Base-by-base conservation (phyloP, 2,329 filamentous ascomycete genomes). In the Pestalotiopsis fici region DNA sequence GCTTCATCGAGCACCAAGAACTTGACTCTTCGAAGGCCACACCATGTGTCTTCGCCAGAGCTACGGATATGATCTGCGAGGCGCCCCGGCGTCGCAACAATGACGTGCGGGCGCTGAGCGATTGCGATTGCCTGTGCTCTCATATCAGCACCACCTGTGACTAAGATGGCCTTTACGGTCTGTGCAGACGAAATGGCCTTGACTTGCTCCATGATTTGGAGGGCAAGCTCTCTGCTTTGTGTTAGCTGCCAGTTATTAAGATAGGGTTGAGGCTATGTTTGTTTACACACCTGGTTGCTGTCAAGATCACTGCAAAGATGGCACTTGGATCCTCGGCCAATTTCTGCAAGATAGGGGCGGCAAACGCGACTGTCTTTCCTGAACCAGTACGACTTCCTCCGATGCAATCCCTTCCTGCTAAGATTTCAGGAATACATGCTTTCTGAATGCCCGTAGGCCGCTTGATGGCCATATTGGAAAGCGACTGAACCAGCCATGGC, bases 131-230 rank as follows among this genome's bases (percentile, higher is more conserved):
- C 95, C 81, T 99, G 96, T 15, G 90, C 83, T 62, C 94, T 89
- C 93, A 98, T 98, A 77, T 99, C 95, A 35, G 92, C 89, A 47
- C 96, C 96, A 63, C 96, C 96, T 1, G 94, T 98, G 55, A 99
- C 87, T n/a, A 99, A 87, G 57, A 95, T 86, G 3, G 92, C 90
- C 78, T 97, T 97, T 72, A 99, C 87, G 66, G 91, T 92, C 75
- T 97, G 94, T 0, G 93, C 92, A 3, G 94, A 90, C 2, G 94
- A 95, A 66, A 99, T 94, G 15, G 96, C 96, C 76, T 94, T 94
- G 83, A 98, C 91, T 79, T 99, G 96, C 81, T 99, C 96, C 78
- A 91, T 97, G 62, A 99, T 98, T 78, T 99, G 96, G 25, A 98
- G 87, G 3, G 96, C 96, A 67, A 99, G 88, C 82, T 99, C 96